Percentiles rank a stretch among this genome's conserved stretches.
Evolutionary conservation across 805 yeast genomes (phyloP).

Genomic region (Hanseniaspora clermontiae): DNA sequence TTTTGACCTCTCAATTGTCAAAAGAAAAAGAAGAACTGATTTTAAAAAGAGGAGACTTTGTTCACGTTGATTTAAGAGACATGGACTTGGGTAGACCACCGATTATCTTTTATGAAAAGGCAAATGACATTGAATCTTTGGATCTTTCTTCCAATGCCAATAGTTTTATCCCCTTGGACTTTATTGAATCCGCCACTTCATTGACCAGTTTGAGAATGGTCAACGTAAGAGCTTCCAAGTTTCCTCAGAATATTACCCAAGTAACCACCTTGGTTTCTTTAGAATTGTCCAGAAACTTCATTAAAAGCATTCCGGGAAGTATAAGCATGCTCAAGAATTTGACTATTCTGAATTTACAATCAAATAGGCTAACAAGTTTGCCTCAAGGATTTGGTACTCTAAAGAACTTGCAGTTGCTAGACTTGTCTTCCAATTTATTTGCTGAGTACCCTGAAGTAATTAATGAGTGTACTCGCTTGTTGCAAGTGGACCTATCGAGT

Average conservation of each 20-base stretch:
- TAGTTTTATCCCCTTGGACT: slow-evolving; percentile 69
- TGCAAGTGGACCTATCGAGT: slow-evolving; percentile 67
- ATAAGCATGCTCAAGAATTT: slow-evolving; percentile 43
- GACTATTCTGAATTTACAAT: slow-evolving; percentile 52
- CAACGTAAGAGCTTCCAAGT: slow-evolving; percentile 55
- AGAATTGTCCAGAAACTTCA: slow-evolving; percentile 67
- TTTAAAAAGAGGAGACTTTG: slow-evolving; percentile 43
- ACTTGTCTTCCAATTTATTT: slow-evolving; percentile 69
- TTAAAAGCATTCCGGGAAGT: slow-evolving; percentile 47
- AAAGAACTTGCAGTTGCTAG: slow-evolving; percentile 43
- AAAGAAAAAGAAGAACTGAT: slow-evolving; percentile 60
- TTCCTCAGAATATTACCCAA: slow-evolving; percentile 62
- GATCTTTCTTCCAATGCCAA: slow-evolving; percentile 83
- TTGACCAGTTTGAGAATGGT: slow-evolving; percentile 55
- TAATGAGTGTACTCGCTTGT: slow-evolving; percentile 43
- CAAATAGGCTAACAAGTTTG: slow-evolving; percentile 54
- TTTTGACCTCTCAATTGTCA: slow-evolving; percentile 46
- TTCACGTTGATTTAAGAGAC: slow-evolving; percentile 59
- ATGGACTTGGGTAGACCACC: slow-evolving; percentile 76
- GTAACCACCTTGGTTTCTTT: slow-evolving; percentile 54
- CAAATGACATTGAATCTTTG: slow-evolving; percentile 65
- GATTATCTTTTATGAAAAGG: slow-evolving; percentile 62
- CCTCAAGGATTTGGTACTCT: slow-evolving; percentile 52
- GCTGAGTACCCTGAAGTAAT: slow-evolving; percentile 52
- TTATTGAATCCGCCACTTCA: slow-evolving; percentile 68